These are phyloP conservation scores for Neurospora hispaniola DNA, from an alignment of 495 filamentous ascomycete genomes.

Conservation along the genomic window DNA sequence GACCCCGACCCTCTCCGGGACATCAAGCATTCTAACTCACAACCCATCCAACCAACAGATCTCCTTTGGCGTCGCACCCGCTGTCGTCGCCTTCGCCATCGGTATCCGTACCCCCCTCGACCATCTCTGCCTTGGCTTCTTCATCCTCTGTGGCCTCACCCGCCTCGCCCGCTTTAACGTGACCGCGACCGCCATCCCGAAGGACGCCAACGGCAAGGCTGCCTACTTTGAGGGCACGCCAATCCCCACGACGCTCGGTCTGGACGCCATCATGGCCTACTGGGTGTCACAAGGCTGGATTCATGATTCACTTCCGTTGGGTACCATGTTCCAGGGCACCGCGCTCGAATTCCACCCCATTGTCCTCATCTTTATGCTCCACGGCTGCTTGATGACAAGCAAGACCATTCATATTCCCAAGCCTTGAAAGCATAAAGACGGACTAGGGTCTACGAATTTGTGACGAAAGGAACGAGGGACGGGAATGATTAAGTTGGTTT, in stretches of 20 bases:
- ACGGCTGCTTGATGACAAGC: constrained; percentile 88
- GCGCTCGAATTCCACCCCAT: constrained; percentile 79
- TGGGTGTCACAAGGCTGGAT: constrained; percentile 78
- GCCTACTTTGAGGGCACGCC: constrained; percentile 95
- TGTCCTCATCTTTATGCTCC: constrained; percentile 65
- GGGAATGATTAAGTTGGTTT: not conserved
- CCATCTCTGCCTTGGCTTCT: constrained; percentile 74
- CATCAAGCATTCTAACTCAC: not conserved
- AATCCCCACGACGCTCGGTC: constrained; percentile 76
- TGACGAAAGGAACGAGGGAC: not conserved
- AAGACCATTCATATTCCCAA: constrained; percentile 96
- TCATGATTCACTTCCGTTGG: constrained; percentile 62
- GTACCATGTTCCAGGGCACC: constrained; percentile 53
- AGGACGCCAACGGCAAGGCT: constrained; percentile 82
- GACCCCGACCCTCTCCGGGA: not conserved
- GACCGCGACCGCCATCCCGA: constrained; percentile 75
- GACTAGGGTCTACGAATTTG: not conserved
- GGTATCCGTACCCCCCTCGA: constrained; percentile 81
- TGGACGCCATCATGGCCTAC: constrained; percentile 78
- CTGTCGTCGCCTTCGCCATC: constrained; percentile 75
- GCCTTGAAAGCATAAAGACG: constrained; percentile 37
- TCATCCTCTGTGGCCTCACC: constrained; percentile 90
- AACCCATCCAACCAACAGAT: constrained; percentile 43
- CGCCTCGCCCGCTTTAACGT: constrained; percentile 96
- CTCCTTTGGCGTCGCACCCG: constrained; percentile 90